Evolutionary conservation across 2,329 filamentous ascomycete genomes (phyloP), one percentile per base, ranked within the genome.

Genomic region (Massarina eburnea): DNA sequence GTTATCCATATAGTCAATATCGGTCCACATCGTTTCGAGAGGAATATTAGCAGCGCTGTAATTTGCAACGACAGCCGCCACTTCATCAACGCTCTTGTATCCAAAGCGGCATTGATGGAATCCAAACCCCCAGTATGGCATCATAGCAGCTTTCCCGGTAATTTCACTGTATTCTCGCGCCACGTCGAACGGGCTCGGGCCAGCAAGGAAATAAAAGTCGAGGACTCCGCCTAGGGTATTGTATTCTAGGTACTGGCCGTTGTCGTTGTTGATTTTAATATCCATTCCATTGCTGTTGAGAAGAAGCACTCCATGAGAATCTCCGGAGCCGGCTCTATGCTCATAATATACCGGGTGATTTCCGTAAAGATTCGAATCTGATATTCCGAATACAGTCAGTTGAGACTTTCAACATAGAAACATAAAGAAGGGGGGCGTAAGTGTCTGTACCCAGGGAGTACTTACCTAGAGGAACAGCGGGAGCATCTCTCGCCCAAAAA

Each of bases 221-320:
- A 92, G 64, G 15, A 91, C 79, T n/a, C 89, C 89, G 9, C 88
- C 88, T 0, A 91, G 73, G 0, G 82, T 81, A 63, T 91, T 89
- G 71, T 91, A 92, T 66, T 91, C 86, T 3, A 92, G 77, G 50
- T 84, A 89, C 62, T 91, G 84, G 5, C 80, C 77, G 19, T 74
- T 70, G 3, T 81, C 80, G 49, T 82, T 80, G 64, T 89, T 80
- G 67, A 91, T 83, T 56, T 85, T 85, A 62, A 91, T 76, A 49
- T 91, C 86, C 84, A 91, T 91, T 21, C 66, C 67, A 46, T 67
- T 66, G 35, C 64, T 68, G 39, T 64, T 67, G 7, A 70, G 57
- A 9, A 70, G 33, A 14, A 68, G 57, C 1, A 71, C 67, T 7
- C 59, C 67, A 46, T 71, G 67, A 2, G 64, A 62, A 8, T 60